Conservation (phyloP, 2,329 filamentous ascomycete genomes). For the Nemania serpens region DNA sequence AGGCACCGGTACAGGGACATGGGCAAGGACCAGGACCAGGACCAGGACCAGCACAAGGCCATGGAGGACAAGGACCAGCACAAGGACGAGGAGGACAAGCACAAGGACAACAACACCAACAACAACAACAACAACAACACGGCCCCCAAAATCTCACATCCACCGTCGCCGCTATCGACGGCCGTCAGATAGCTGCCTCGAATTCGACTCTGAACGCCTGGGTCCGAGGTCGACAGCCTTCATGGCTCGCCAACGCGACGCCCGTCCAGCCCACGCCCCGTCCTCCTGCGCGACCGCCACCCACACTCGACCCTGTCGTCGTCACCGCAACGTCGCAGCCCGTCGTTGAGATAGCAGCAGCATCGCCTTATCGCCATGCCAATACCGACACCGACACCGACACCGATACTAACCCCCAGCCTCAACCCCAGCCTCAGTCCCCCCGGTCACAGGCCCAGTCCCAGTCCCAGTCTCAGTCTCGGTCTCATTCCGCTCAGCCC, state of each 20-base stretch:
- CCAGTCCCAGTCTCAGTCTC: conserved; percentile 7
- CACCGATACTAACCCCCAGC: background rate
- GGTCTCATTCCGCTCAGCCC: background rate
- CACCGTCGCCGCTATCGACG: conserved; percentile 3
- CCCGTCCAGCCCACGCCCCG: conserved; percentile 41
- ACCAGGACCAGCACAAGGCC: too few species aligned
- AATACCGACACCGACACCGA: background rate
- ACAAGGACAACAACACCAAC: too few species aligned
- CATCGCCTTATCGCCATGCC: background rate
- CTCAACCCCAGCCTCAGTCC: conserved; percentile 9
- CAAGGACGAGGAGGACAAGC: too few species aligned
- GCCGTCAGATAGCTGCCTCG: conserved; percentile 43
- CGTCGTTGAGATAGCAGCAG: conserved; percentile 1
- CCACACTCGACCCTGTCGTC: conserved; percentile 11
- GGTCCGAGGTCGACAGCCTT: conserved; percentile 44
- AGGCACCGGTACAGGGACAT: too few species aligned
- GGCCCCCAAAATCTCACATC: too few species aligned
- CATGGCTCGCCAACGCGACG: conserved; percentile 42
- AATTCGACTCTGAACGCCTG: conserved; percentile 50
- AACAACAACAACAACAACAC: too few species aligned
- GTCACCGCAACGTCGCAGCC: conserved; percentile 20
- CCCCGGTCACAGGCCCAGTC: conserved; percentile 3
- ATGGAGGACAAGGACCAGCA: too few species aligned
- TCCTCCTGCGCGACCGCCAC: conserved; percentile 29
- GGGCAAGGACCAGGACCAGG: too few species aligned